Percentiles rank a stretch among this genome's conserved stretches.
Conservation (phyloP, 768 basidiomycete genomes). For the Kwoniella mangroviensis region DNA sequence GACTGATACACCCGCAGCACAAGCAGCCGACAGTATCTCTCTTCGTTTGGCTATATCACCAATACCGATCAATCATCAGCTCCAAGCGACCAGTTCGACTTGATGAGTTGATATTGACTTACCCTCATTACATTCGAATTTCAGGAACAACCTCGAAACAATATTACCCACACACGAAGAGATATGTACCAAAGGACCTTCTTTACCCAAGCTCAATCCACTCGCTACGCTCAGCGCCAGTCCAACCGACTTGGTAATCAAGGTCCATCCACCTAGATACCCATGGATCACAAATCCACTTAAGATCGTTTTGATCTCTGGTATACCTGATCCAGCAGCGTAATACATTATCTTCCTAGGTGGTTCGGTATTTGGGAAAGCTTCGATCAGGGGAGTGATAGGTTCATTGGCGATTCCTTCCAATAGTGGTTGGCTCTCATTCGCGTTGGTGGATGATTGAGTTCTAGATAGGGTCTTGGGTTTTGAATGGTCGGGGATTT, state of each 20-base stretch:
- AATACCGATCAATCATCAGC: neutral
- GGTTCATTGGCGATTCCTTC: slow-evolving; percentile 26
- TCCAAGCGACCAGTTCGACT: too few species aligned
- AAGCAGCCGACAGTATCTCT: slow-evolving; percentile 92
- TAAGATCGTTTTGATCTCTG: slow-evolving; percentile 75
- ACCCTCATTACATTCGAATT: slow-evolving; percentile 97
- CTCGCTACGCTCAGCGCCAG: slow-evolving; percentile 89
- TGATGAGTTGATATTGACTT: slow-evolving; percentile 26
- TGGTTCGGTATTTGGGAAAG: slow-evolving; percentile 23
- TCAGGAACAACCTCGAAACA: slow-evolving; percentile 77
- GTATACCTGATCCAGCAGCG: slow-evolving; percentile 93
- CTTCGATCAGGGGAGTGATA: slow-evolving; percentile 21
- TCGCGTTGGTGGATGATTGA: slow-evolving; percentile 21
- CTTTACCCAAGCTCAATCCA: slow-evolving; percentile 85
- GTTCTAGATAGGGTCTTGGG: slow-evolving; percentile 8
- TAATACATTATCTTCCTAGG: slow-evolving; percentile 78
- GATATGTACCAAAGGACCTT: slow-evolving; percentile 90
- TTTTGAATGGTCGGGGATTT: neutral
- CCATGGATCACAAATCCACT: slow-evolving; percentile 93
- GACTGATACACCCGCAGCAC: slow-evolving; percentile 96
- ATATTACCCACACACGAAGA: slow-evolving; percentile 93
- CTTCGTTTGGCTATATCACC: slow-evolving; percentile 74
- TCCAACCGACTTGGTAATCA: slow-evolving; percentile 88
- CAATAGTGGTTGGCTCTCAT: slow-evolving; percentile 38
- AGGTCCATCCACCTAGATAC: slow-evolving; percentile 85